Base-by-base conservation (phyloP, 805 yeast genomes). In the Candida coleopterorum region DNA sequence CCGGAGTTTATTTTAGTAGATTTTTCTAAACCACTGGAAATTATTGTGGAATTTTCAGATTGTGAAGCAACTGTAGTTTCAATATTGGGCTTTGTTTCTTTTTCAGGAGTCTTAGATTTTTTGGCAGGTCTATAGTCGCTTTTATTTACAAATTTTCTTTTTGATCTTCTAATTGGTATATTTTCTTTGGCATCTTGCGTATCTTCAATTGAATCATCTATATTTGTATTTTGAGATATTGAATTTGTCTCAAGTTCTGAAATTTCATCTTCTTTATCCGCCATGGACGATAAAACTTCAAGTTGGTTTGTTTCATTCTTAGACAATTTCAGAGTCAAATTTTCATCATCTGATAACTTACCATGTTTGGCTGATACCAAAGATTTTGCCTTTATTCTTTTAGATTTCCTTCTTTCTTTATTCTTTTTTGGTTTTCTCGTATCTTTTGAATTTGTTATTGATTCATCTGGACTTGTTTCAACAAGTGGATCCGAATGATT, bases 141-240 rank as follows among this genome's bases (percentile, higher is more conserved):
- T 6, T 18, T 29, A 10, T 6, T 5, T 25, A n/a, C 12, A 5
- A n/a, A n/a, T 29, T 29, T 30, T 21, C 34, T 30, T n/a, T 30
- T 30, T n/a, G 16, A 9, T 21, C 12, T 32, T 32, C 23, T 24
- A 12, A 32, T 8, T n/a, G 10, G 16, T 17, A 4, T 21, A 25
- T 33, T 25, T 25, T 25, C 36, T 25, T 33, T 25, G 18, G 25
- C 9, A 16, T 25, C 30, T 25, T 33, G 36, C 7, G 36, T 33
- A 25, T 43, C 43, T 7, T 43, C 45, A 6, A 39, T 32, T 6
- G 38, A 14, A 15, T 43, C 47, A 16, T 39, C 42, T 11, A 31
- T 35, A 2, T 15, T n/a, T 7, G 23, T 29, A 5, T 27, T 23
- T 20, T 35, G 46, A 18, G 39, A 29, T 4, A 43, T 18, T 6